phyloP scores from a whole-genome alignment of 2,329 filamentous ascomycete genomes.

The Peltaster fructicola region DNA sequence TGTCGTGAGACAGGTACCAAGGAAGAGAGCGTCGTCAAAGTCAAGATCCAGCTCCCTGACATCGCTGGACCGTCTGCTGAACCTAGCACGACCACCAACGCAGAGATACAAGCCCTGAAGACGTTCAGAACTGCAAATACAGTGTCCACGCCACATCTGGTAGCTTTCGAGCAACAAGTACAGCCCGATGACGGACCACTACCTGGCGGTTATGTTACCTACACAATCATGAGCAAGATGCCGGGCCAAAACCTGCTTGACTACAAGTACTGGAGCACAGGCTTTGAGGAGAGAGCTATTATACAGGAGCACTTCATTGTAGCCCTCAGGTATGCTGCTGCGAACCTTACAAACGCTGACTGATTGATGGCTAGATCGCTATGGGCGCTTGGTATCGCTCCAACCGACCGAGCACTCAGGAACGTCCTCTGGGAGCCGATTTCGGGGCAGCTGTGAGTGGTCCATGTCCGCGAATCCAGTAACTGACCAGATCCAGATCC shows the following conservation, averaged over 20 bases:
- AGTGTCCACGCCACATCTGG: slow-evolving; percentile 11
- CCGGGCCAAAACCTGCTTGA: slow-evolving; percentile 14
- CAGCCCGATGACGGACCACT: slow-evolving; percentile 10
- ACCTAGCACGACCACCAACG: slow-evolving; percentile 11
- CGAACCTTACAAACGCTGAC: not conserved
- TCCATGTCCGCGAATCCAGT: not conserved
- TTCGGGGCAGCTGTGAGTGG: slow-evolving; percentile 6
- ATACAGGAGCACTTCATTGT: slow-evolving; percentile 11
- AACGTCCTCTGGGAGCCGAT: slow-evolving; percentile 15
- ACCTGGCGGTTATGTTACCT: slow-evolving; percentile 14
- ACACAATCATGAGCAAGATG: slow-evolving; percentile 14
- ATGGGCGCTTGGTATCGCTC: slow-evolving; percentile 13
- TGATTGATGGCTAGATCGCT: slow-evolving; percentile 6
- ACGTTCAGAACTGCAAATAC: slow-evolving; percentile 8
- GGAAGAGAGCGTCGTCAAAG: slow-evolving; percentile 12
- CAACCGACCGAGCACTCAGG: slow-evolving; percentile 15
- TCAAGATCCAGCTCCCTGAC: slow-evolving; percentile 14
- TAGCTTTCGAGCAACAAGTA: slow-evolving; percentile 8
- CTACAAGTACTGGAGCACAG: slow-evolving; percentile 14
- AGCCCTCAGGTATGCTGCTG: slow-evolving; percentile 8
- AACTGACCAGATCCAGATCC: slow-evolving; percentile 5
- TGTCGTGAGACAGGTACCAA: slow-evolving; percentile 6
- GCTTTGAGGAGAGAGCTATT: slow-evolving; percentile 6
- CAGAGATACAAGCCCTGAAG: slow-evolving; percentile 13
- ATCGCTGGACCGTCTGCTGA: slow-evolving; percentile 9